Percentiles rank a stretch among this genome's conserved stretches.
These are phyloP conservation scores for Auricularia sp. DNA, from an alignment of 768 basidiomycete genomes.

Conservation along the genomic window DNA sequence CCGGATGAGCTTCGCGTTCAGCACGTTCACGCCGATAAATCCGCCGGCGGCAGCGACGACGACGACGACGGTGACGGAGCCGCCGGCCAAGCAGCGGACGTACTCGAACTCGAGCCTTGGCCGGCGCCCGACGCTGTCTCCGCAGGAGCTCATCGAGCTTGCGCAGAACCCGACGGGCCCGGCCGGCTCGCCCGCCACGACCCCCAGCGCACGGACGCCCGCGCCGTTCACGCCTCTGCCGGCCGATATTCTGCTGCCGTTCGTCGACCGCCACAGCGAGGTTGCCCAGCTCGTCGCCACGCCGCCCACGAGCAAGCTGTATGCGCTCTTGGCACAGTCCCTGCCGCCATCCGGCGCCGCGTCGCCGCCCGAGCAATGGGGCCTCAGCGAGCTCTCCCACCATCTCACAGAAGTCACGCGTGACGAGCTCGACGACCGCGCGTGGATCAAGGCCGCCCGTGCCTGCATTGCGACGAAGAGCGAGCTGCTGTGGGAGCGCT, in stretches of 20 bases:
- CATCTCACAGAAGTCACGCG: slow-evolving; percentile 63
- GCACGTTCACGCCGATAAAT: not conserved
- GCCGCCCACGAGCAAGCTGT: slow-evolving; percentile 59
- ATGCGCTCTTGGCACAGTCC: slow-evolving; percentile 66
- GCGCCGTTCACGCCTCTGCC: slow-evolving; percentile 69
- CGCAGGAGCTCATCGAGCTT: slow-evolving; percentile 68
- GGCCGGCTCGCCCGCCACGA: slow-evolving; percentile 15
- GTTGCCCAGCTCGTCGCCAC: slow-evolving; percentile 56
- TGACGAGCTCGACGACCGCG: slow-evolving; percentile 50
- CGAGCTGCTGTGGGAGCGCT: slow-evolving; percentile 85
- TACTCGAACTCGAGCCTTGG: not conserved
- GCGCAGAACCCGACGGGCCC: slow-evolving; percentile 39
- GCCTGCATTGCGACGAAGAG: slow-evolving; percentile 65
- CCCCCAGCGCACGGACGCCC: slow-evolving; percentile 19
- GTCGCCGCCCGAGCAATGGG: slow-evolving; percentile 36
- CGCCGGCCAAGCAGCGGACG: not conserved
- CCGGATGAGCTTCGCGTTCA: slow-evolving; percentile 1
- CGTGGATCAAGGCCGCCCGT: slow-evolving; percentile 65
- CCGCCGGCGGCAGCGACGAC: not conserved
- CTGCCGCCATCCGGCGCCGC: slow-evolving; percentile 30
- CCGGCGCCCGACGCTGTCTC: slow-evolving; percentile 19
- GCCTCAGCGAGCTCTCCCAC: slow-evolving; percentile 52
- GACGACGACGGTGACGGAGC: not conserved
- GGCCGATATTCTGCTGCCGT: slow-evolving; percentile 75
- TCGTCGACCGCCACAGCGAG: slow-evolving; percentile 73